Conservation (phyloP, 495 filamentous ascomycete species). For the Cercophora sp. region DNA sequence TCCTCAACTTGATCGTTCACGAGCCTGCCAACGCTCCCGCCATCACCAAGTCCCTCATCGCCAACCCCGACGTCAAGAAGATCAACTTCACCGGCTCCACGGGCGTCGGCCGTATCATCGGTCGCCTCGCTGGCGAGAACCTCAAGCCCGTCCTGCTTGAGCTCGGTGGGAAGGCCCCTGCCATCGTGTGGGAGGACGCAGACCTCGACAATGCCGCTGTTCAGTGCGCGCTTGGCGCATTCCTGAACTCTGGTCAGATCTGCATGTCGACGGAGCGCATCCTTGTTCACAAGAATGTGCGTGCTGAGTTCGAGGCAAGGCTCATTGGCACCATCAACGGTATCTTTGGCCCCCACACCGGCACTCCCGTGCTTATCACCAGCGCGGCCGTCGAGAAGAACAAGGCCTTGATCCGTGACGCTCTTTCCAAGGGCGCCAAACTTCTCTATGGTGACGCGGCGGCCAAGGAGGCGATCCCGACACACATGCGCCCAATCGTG, state of each 20-base stretch:
- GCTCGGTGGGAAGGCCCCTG: slow-evolving; percentile 63
- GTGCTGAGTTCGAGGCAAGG: slow-evolving; percentile 59
- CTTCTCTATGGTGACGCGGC: slow-evolving; percentile 56
- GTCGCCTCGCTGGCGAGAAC: slow-evolving; percentile 52
- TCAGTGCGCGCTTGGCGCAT: slow-evolving; percentile 48
- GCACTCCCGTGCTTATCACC: slow-evolving; percentile 60
- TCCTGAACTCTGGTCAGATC: slow-evolving; percentile 69
- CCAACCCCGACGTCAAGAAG: slow-evolving; percentile 53
- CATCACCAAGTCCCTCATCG: slow-evolving; percentile 56
- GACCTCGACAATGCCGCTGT: slow-evolving; percentile 55
- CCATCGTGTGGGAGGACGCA: slow-evolving; percentile 64
- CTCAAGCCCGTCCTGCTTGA: slow-evolving; percentile 69
- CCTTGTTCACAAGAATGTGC: slow-evolving; percentile 69
- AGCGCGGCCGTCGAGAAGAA: slow-evolving; percentile 60
- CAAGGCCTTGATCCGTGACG: slow-evolving; percentile 61
- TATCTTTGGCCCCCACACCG: slow-evolving; percentile 45
- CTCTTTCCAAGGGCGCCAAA: slow-evolving; percentile 63
- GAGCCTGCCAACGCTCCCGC: slow-evolving; percentile 47
- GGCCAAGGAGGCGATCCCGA: slow-evolving; percentile 42
- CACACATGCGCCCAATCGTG: slow-evolving; percentile 68
- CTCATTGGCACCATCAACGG: slow-evolving; percentile 50
- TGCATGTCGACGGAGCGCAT: slow-evolving; percentile 93
- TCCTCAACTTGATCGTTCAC: slow-evolving; percentile 56
- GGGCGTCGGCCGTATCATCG: slow-evolving; percentile 55
- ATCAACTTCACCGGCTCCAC: slow-evolving; percentile 68